phyloP scores from a whole-genome alignment of 2,329 filamentous ascomycete genomes.

The Beauveria bassiana region DNA sequence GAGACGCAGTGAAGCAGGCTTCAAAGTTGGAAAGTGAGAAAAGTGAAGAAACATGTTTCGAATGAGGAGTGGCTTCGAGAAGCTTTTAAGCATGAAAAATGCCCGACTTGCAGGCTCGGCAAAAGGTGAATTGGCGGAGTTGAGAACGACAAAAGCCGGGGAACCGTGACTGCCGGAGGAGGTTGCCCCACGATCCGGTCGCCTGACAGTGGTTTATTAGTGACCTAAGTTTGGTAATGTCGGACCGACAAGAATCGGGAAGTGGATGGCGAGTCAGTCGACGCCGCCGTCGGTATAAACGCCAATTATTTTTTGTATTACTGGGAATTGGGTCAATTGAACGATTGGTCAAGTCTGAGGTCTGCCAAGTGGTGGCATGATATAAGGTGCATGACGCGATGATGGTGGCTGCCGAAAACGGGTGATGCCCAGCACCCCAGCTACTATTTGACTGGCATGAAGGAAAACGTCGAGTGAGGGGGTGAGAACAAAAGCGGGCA shows the following conservation, averaged over 20 bases:
- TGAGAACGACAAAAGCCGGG: neutral
- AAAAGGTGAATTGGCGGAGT: neutral
- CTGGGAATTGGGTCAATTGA: neutral
- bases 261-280: neutral
- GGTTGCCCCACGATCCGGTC: slow-evolving; percentile 4
- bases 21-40: neutral
- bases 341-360: neutral
- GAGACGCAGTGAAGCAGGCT: neutral
- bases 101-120: neutral
- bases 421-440: no score
- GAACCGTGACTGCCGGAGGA: neutral
- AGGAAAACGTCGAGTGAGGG: no score
- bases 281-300: neutral
- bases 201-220: neutral
- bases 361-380: no score
- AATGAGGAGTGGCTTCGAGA: no score
- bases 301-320: neutral
- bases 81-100: neutral
- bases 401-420: no score
- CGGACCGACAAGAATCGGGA: slow-evolving; percentile 1
- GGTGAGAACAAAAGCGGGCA: neutral
- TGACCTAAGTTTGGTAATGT: neutral
- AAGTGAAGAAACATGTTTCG: neutral
- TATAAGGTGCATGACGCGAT: no score
- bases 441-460: no score